Percentiles rank a stretch among this genome's conserved stretches.
These are phyloP conservation scores for Tylopilus sp. DNA, from an alignment of 768 basidiomycete species.

Conservation along the genomic window DNA sequence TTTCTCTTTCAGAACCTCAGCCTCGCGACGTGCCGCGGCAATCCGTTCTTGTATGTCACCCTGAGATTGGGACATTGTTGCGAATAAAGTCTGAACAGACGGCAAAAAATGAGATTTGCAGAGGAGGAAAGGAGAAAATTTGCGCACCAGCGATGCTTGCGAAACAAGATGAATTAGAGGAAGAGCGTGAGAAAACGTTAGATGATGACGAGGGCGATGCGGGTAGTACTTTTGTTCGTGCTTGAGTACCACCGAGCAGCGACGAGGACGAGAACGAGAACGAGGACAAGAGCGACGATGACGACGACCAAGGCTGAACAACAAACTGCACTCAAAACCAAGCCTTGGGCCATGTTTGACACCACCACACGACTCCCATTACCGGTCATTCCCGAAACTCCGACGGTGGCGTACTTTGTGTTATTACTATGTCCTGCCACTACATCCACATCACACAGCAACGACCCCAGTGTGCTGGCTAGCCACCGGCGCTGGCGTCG, in stretches of 20 bases:
- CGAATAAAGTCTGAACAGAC: slow-evolving; percentile 5
- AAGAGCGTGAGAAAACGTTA: slow-evolving; percentile 24
- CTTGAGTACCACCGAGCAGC: slow-evolving; percentile 9
- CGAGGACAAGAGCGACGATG: slow-evolving; percentile 3
- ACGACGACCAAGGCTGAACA: slow-evolving; percentile 9
- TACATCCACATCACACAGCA: neutral
- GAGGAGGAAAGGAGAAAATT: slow-evolving; percentile 23
- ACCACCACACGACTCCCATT: slow-evolving; percentile 7
- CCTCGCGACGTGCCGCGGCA: slow-evolving; percentile 94
- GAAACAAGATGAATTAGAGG: slow-evolving; percentile 26
- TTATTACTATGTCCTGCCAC: too few relatives aligned
- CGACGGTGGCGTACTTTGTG: slow-evolving; percentile 18
- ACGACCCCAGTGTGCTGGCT: too few relatives aligned
- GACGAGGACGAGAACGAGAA: neutral
- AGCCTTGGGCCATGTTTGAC: slow-evolving; percentile 14
- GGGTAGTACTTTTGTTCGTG: slow-evolving; percentile 7
- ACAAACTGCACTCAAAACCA: slow-evolving; percentile 14
- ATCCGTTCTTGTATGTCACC: slow-evolving; percentile 90
- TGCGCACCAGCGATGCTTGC: slow-evolving; percentile 28
- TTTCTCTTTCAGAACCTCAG: slow-evolving; percentile 97
- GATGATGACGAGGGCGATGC: slow-evolving; percentile 13
- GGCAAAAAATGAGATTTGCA: neutral
- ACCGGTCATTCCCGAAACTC: slow-evolving; percentile 31
- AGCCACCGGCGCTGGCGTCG: too few relatives aligned
- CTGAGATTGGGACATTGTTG: slow-evolving; percentile 71